These are phyloP conservation scores for Litsea cubeba DNA, from an alignment of 164 flowering plant genomes.

Conservation along the genomic window DNA sequence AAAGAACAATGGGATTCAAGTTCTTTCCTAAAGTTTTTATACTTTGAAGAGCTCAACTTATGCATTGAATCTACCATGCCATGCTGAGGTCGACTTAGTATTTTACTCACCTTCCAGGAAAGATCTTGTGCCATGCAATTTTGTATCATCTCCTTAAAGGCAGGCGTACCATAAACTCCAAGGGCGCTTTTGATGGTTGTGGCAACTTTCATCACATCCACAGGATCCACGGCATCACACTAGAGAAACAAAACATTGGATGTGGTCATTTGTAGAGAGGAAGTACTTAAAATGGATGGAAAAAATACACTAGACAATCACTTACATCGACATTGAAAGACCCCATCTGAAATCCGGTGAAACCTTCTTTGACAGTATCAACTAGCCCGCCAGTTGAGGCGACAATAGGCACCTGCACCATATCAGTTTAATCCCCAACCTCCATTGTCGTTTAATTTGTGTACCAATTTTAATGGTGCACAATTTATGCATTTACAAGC, in stretches of 20 bases:
- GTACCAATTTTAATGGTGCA: background rate
- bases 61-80: background rate
- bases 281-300: background rate
- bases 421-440: background rate
- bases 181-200: conserved; percentile 52
- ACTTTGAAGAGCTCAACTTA: background rate
- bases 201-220: conserved; percentile 56
- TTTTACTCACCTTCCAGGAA: conserved; percentile 80
- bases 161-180: conserved; percentile 49
- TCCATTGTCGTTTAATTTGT: background rate
- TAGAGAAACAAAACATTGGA: conserved; percentile 12
- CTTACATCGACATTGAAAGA: conserved; percentile 73
- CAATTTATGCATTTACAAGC: background rate
- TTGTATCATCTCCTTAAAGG: conserved; percentile 56
- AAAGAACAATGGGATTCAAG: background rate
- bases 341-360: conserved; percentile 95
- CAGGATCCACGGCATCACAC: conserved; percentile 75
- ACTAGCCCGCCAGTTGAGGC: conserved; percentile 92
- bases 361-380: conserved; percentile 93
- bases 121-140: conserved; percentile 92
- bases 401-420: conserved; percentile 37
- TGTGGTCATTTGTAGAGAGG: background rate
- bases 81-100: background rate
- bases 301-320: background rate
- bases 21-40: background rate